These are phyloP conservation scores for Trichomonascaceae sp. DNA, from an alignment of 1,139 yeast species.

Conservation along the genomic window DNA sequence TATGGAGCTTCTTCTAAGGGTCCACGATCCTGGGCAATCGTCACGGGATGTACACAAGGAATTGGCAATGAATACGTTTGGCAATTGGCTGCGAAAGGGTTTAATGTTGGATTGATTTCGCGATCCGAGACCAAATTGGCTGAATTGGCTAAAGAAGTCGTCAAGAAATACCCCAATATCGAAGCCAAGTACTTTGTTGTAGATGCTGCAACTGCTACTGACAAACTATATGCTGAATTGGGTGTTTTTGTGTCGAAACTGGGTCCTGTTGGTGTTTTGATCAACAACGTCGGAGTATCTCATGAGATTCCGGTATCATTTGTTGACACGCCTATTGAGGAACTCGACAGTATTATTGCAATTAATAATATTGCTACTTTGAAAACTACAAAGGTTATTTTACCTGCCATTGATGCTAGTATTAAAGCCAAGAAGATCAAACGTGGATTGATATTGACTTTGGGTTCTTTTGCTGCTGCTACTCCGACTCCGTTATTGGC, in stretches of 20 bases:
- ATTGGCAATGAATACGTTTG: constrained; percentile 87
- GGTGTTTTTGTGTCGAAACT: constrained; percentile 44
- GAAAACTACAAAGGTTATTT: constrained; percentile 68
- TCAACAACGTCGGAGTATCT: constrained; percentile 92
- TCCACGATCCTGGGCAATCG: constrained; percentile 63
- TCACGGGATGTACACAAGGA: constrained; percentile 97
- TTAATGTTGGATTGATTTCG: constrained; percentile 75
- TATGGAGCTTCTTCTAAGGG: constrained; percentile 54
- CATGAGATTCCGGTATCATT: constrained; percentile 96
- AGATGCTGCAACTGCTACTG: constrained; percentile 61
- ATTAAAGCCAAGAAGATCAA: constrained; percentile 25
- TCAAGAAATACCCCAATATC: constrained; percentile 48
- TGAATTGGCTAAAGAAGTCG: constrained; percentile 56
- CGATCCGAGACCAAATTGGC: constrained; percentile 77
- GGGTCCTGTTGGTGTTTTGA: constrained; percentile 54
- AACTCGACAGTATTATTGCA: constrained; percentile 71
- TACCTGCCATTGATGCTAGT: constrained; percentile 62
- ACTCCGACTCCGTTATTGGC: constrained; percentile 90
- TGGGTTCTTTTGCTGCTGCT: constrained; percentile 97
- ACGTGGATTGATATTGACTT: constrained; percentile 71
- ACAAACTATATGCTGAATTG: constrained; percentile 49
- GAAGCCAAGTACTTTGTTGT: constrained; percentile 64
- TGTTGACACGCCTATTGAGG: constrained; percentile 66
- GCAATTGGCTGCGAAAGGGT: constrained; percentile 81
- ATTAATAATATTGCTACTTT: constrained; percentile 83